These are phyloP conservation scores for Monosporascus sp. DNA, from an alignment of 2,329 filamentous ascomycete genomes.

Conservation along the genomic window DNA sequence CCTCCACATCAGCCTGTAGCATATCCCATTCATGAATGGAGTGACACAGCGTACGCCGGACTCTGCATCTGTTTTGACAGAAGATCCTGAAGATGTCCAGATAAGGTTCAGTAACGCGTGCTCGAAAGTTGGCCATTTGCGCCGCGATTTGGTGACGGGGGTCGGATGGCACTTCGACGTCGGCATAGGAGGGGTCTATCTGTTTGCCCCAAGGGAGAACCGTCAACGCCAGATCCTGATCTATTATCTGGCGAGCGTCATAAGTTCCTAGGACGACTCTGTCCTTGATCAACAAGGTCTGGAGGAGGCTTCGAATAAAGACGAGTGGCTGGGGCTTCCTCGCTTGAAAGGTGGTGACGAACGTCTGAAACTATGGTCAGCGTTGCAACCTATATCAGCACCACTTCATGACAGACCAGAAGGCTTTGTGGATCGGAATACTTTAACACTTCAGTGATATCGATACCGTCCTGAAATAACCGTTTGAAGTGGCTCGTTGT, in stretches of 20 bases:
- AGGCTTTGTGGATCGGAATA: slow-evolving; percentile 65
- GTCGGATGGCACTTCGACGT: slow-evolving; percentile 68
- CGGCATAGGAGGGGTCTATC: slow-evolving; percentile 68
- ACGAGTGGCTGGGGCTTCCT: slow-evolving; percentile 78
- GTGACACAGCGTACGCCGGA: slow-evolving; percentile 85
- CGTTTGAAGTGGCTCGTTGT: slow-evolving; percentile 65
- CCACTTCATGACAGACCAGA: slow-evolving; percentile 45
- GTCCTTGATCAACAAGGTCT: slow-evolving; percentile 69
- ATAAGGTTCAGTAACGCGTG: slow-evolving; percentile 62
- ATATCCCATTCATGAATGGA: slow-evolving; percentile 77
- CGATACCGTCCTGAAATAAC: slow-evolving; percentile 66
- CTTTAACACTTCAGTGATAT: slow-evolving; percentile 62
- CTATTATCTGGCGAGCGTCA: slow-evolving; percentile 69
- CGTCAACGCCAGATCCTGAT: slow-evolving; percentile 74
- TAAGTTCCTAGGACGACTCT: slow-evolving; percentile 64
- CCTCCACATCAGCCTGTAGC: slow-evolving; percentile 75
- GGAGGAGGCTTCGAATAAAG: slow-evolving; percentile 75
- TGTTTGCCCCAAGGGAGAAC: slow-evolving; percentile 68
- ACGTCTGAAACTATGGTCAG: slow-evolving; percentile 51
- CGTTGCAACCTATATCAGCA: slow-evolving; percentile 4
- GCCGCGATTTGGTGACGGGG: slow-evolving; percentile 67
- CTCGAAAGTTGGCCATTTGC: slow-evolving; percentile 65
- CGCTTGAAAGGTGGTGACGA: slow-evolving; percentile 68
- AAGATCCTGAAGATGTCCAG: slow-evolving; percentile 78
- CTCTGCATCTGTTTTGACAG: slow-evolving; percentile 85